phyloP scores from a whole-genome alignment of 2,329 filamentous ascomycete species.

The Epichloe scottii region DNA sequence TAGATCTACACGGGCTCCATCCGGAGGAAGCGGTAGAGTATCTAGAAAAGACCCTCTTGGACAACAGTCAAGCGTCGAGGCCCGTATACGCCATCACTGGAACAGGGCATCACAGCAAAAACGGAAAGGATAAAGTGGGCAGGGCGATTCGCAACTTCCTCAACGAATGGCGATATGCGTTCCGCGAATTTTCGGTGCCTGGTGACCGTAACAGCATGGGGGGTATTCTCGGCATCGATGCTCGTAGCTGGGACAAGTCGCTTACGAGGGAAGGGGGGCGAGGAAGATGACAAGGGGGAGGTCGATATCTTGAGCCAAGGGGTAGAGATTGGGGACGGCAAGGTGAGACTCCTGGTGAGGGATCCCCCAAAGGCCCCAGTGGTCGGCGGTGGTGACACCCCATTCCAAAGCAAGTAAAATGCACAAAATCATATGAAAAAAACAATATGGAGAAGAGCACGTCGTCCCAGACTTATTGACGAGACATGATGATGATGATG shows the following conservation, averaged over 20 bases:
- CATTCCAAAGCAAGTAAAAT: conserved; percentile 4
- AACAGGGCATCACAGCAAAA: conserved; percentile 95
- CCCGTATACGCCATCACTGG: conserved; percentile 94
- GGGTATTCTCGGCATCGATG: conserved; percentile 60
- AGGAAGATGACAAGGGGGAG: conserved; percentile 27
- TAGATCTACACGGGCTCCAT: conserved; percentile 96
- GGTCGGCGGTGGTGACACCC: conserved; percentile 27
- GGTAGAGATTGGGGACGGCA: conserved; percentile 30
- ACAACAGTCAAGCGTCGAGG: conserved; percentile 59
- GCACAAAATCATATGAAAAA: conserved; percentile 18
- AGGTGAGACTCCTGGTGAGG: conserved; percentile 51
- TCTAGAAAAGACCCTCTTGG: conserved; percentile 73
- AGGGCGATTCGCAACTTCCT: conserved; percentile 85
- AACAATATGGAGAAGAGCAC: not conserved
- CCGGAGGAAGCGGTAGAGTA: conserved; percentile 95
- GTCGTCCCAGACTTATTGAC: too few species aligned
- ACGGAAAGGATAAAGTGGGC: conserved; percentile 96
- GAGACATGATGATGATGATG: too few species aligned
- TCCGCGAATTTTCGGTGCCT: conserved; percentile 89
- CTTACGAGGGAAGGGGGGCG: conserved; percentile 32
- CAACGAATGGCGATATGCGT: conserved; percentile 92
- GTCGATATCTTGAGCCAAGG: conserved; percentile 50
- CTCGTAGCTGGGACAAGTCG: conserved; percentile 53
- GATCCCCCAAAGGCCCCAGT: conserved; percentile 47
- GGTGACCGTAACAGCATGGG: conserved; percentile 79